A percentile compares a stretch with the other conserved stretches of the same genome.
Evolutionary conservation across 2,329 filamentous ascomycete genomes (phyloP).

Genomic region (Ophiostoma ulmi): DNA sequence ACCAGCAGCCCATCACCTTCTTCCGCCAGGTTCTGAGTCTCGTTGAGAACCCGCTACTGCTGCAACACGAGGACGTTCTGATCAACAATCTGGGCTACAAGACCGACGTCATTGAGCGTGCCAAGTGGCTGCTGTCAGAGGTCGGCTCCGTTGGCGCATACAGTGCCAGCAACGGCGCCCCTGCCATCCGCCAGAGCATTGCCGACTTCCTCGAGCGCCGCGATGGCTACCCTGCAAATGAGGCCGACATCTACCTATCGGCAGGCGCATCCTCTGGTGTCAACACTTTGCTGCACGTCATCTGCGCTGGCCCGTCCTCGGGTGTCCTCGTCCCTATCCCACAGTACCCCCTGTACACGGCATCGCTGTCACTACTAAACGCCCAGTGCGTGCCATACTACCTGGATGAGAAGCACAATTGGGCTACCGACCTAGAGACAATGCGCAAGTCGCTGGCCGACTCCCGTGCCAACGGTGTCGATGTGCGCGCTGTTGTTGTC

Average conservation of each 20-base stretch:
- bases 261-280: conserved; percentile 90
- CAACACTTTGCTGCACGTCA: conserved; percentile 84
- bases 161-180: conserved; percentile 85
- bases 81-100: conserved; percentile 76
- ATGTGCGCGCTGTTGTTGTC: conserved; percentile 88
- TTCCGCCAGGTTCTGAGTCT: conserved; percentile 95
- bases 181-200: conserved; percentile 80
- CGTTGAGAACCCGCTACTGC: conserved; percentile 79
- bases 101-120: conserved; percentile 79
- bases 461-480: conserved; percentile 70
- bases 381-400: conserved; percentile 88
- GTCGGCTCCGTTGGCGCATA: conserved; percentile 93
- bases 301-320: conserved; percentile 70
- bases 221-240: conserved; percentile 80
- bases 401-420: conserved; percentile 77
- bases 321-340: conserved; percentile 93
- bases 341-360: conserved; percentile 96
- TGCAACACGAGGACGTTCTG: conserved; percentile 79
- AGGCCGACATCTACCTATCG: conserved; percentile 81
- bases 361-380: conserved; percentile 79
- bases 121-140: conserved; percentile 71
- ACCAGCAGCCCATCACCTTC: conserved; percentile 98
- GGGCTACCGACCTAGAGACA: conserved; percentile 79
- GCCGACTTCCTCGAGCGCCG: conserved; percentile 89
- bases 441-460: conserved; percentile 70